Evolutionary conservation across 371 early-diverging fungal species (phyloP).

Genomic region (Mortierella sp.): DNA sequence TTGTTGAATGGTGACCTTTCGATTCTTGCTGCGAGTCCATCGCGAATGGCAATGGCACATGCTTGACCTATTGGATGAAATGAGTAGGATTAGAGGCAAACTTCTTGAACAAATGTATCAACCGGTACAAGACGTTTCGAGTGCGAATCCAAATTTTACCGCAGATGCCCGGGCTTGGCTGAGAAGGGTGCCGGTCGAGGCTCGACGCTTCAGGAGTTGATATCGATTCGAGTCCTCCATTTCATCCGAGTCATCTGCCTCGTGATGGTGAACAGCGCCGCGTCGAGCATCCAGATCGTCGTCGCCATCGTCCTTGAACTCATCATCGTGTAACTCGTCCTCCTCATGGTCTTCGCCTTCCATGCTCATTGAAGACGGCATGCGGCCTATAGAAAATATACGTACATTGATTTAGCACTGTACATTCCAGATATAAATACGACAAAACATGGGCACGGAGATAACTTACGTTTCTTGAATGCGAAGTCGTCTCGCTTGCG

Average conservation of each 20-base stretch:
- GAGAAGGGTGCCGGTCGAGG: slow-evolving; percentile 47
- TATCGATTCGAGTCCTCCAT: slow-evolving; percentile 41
- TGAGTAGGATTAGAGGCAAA: not conserved
- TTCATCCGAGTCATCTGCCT: slow-evolving; percentile 37
- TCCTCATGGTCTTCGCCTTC: slow-evolving; percentile 38
- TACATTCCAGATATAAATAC: too few relatives aligned
- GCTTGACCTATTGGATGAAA: slow-evolving; percentile 14
- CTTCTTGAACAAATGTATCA: too few relatives aligned
- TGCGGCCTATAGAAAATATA: slow-evolving; percentile 31
- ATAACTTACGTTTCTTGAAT: slow-evolving; percentile 39
- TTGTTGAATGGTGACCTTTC: not conserved
- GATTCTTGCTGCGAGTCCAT: not conserved
- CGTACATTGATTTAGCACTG: too few relatives aligned
- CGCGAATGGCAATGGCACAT: slow-evolving; percentile 16
- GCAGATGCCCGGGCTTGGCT: slow-evolving; percentile 35
- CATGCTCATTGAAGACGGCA: slow-evolving; percentile 21
- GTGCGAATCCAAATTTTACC: slow-evolving; percentile 12
- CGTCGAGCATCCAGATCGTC: slow-evolving; percentile 22
- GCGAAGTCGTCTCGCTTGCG: slow-evolving; percentile 44
- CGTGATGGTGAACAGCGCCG: not conserved
- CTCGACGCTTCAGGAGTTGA: slow-evolving; percentile 49
- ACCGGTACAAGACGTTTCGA: too few relatives aligned
- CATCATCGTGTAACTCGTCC: slow-evolving; percentile 30
- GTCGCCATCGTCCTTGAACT: slow-evolving; percentile 32
- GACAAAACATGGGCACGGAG: too few relatives aligned